These are phyloP conservation scores for Paracamarosporium sp. DNA, from an alignment of 2,329 filamentous ascomycete genomes.

Conservation along the genomic window DNA sequence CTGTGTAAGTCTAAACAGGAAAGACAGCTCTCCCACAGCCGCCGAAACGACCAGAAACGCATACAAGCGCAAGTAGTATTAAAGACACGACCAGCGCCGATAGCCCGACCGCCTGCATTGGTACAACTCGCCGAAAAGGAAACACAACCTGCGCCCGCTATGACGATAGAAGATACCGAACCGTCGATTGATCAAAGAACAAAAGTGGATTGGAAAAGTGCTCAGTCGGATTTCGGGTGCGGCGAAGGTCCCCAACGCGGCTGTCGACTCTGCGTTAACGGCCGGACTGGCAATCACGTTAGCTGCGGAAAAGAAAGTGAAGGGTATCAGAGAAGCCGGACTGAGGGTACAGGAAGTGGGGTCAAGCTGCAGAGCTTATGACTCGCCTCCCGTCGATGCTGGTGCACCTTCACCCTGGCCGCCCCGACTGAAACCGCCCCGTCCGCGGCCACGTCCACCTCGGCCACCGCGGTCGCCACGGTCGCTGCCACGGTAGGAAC, in stretches of 20 bases:
- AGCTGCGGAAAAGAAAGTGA: conserved; percentile 25
- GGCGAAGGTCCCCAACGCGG: neutral
- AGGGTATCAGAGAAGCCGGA: conserved; percentile 40
- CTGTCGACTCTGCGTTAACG: neutral
- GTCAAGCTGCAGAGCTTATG: conserved; percentile 29
- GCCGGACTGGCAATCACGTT: conserved; percentile 19
- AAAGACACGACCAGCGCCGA: conserved; percentile 1
- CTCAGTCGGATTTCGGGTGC: conserved; percentile 7
- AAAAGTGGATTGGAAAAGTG: conserved; percentile 10
- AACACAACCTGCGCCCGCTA: conserved; percentile 39
- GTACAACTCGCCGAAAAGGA: conserved; percentile 11
- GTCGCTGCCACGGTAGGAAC: conserved; percentile 56
- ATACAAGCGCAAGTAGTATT: neutral
- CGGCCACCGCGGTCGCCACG: conserved; percentile 51
- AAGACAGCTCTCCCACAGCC: conserved; percentile 2
- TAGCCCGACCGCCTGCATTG: neutral
- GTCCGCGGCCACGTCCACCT: conserved; percentile 31
- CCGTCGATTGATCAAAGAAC: conserved; percentile 14
- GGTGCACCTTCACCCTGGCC: conserved; percentile 43
- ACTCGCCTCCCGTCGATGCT: conserved; percentile 46
- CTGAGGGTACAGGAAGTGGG: conserved; percentile 16
- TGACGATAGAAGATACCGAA: conserved; percentile 25
- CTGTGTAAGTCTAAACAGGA: conserved; percentile 12
- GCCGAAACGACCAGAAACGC: neutral
- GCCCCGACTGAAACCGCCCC: conserved; percentile 40